These are phyloP conservation scores for Coemansia reversa DNA, from an alignment of 192 early-diverging fungal species.

Conservation along the genomic window DNA sequence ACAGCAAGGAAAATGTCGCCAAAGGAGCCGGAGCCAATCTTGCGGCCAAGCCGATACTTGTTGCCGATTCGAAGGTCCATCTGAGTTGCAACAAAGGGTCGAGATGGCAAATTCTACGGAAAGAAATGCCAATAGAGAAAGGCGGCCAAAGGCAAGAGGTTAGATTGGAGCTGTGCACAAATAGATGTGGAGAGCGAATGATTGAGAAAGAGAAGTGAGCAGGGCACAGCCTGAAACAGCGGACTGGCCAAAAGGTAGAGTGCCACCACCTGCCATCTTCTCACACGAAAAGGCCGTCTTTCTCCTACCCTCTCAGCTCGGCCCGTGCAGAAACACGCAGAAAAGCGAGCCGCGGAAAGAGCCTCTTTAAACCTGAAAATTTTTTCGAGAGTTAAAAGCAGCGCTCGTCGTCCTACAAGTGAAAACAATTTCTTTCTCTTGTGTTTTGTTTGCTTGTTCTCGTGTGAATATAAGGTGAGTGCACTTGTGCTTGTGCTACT, in stretches of 20 bases:
- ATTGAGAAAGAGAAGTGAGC: conserved; percentile 9
- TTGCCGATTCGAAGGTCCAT: conserved; percentile 88
- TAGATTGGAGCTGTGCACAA: conserved; percentile 6
- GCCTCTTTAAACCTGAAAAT: not conserved
- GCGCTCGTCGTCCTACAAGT: not conserved
- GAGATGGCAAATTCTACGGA: conserved; percentile 14
- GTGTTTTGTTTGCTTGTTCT: not conserved
- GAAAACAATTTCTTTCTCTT: not conserved
- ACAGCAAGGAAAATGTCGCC: conserved; percentile 95
- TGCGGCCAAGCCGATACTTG: conserved; percentile 91
- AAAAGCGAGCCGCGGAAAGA: no score
- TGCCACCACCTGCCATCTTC: not conserved
- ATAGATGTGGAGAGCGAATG: conserved; percentile 1
- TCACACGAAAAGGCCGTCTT: not conserved
- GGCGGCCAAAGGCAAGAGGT: conserved; percentile 1
- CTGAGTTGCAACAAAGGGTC: conserved; percentile 21
- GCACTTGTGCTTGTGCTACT: not conserved
- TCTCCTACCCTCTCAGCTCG: not conserved
- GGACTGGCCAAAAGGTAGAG: conserved; percentile 7
- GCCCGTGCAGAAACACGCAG: no score
- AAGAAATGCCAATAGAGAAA: conserved; percentile 4
- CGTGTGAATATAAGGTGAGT: not conserved
- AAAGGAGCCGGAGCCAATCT: conserved; percentile 97
- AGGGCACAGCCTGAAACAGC: conserved; percentile 6
- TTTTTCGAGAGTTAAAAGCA: not conserved